Evolutionary conservation across 2,329 filamentous ascomycete genomes (phyloP).

Genomic region (Venturia effusa): DNA sequence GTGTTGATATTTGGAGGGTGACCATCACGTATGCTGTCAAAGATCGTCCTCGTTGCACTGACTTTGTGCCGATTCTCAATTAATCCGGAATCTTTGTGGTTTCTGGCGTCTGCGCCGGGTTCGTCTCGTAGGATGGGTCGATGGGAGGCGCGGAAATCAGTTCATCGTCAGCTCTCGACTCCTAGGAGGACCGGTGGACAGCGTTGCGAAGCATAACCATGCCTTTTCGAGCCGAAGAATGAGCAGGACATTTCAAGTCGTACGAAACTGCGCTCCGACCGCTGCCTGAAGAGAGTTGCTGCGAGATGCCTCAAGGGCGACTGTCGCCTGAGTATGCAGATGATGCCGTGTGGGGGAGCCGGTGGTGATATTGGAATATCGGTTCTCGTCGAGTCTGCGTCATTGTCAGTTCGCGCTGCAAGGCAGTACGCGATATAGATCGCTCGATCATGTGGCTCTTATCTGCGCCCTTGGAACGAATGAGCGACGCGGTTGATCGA

Average conservation of each 20-base stretch:
- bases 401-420: too few relatives aligned
- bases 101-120: background rate
- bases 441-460: too few relatives aligned
- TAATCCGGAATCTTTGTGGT: background rate
- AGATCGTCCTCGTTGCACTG: background rate
- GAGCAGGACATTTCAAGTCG: background rate
- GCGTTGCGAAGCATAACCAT: background rate
- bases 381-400: too few relatives aligned
- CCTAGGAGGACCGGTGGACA: background rate
- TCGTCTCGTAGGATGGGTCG: background rate
- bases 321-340: too few relatives aligned
- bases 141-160: background rate
- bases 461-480: too few relatives aligned
- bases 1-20: background rate
- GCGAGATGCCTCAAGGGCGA: too few relatives aligned
- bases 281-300: too few relatives aligned
- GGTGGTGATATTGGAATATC: too few relatives aligned
- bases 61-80: background rate
- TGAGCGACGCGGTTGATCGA: too few relatives aligned
- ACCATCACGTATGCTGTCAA: background rate
- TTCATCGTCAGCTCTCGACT: background rate
- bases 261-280: background rate
- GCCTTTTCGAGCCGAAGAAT: background rate
- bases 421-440: too few relatives aligned
- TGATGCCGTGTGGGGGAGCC: too few relatives aligned